Evolutionary conservation across 2,329 filamentous ascomycete genomes (phyloP).

Genomic region (Mycosphaerelloides madeirae): DNA sequence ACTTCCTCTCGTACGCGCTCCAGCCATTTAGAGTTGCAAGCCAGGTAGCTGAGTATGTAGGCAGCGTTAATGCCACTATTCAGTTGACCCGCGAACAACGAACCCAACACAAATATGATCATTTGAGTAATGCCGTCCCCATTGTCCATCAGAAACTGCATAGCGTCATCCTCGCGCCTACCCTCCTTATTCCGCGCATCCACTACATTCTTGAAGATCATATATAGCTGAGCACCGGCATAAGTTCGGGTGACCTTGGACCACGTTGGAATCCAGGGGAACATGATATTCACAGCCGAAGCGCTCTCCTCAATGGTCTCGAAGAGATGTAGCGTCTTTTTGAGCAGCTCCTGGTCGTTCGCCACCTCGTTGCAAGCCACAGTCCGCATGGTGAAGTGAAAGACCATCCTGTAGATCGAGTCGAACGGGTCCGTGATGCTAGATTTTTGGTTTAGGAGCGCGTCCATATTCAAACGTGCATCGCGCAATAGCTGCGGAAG

Average conservation of each 20-base stretch:
- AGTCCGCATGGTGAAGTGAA: constrained; percentile 54
- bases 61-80: constrained; percentile 54
- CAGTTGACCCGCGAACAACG: constrained; percentile 54
- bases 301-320: constrained; percentile 44
- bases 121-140: constrained; percentile 40
- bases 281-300: constrained; percentile 47
- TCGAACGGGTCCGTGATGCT: constrained; percentile 51
- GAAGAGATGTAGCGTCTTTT: constrained; percentile 43
- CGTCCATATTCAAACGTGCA: constrained; percentile 36
- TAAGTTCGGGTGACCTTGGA: constrained; percentile 42
- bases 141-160: constrained; percentile 52
- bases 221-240: constrained; percentile 46
- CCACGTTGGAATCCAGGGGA: constrained; percentile 49
- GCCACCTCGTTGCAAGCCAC: constrained; percentile 53
- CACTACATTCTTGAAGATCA: constrained; percentile 47
- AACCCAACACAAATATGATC: constrained; percentile 48
- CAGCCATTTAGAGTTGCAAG: constrained; percentile 45
- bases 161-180: constrained; percentile 44
- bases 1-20: constrained; percentile 46
- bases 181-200: constrained; percentile 43
- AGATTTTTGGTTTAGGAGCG: constrained; percentile 31
- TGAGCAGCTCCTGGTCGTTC: constrained; percentile 40
- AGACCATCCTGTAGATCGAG: constrained; percentile 50
- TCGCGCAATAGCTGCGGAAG: constrained; percentile 45
- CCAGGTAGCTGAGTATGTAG: constrained; percentile 50